Evolutionary conservation across 306 rosid genomes (phyloP), one percentile per base, ranked within the genome.

Genomic region (Dalbergia cochinchinensis): DNA sequence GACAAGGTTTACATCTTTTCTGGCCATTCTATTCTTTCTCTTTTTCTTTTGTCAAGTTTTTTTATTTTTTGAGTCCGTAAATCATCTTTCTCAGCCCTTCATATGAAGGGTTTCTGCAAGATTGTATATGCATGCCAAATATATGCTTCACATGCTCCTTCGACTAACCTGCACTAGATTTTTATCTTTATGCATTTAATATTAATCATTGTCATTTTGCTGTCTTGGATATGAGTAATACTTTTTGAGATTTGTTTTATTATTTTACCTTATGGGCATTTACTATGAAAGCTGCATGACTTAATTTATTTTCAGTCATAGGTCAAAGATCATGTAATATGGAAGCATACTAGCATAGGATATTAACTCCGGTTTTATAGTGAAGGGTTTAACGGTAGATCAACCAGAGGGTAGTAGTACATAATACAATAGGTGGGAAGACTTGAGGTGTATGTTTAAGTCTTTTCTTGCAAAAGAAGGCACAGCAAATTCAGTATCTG

Each of bases 1-100:
- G 99, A 94, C 88, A 94, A 92, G 94, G 99, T 86, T 75, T 89
- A 83, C 7, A 34, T 67, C 70, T 73, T 51, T 78, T 77, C 18
- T 13, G 16, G 31, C 48, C 61, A 16, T 75, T 61, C 65, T 26
- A 18, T 54, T 31, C 16, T 62, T n/a, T 44, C 2, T 77, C 9
- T 15, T 8, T 20, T 65, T 73, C 35, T 69, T 74, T 74, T 7
- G 31, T 57, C 26, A 41, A 71, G 61, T 33, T 12, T 64, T 35
- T 35, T 79, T n/a, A n/a, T n/a, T 57, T 58, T 44, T 50, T 35
- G 65, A 83, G 41, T 18, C 13, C 44, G 41, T 74, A 48, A 51
- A 58, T 81, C 65, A 59, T 65, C 41, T 73, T 39, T 65, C 60
- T 80, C 69, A 80, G 10, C 33, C 18, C n/a, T 7, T 65, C 73